Percentiles rank a stretch among this genome's conserved stretches.
Evolutionary conservation across 192 early-diverging fungal species (phyloP).

Genomic region (Mortierella claussenii): DNA sequence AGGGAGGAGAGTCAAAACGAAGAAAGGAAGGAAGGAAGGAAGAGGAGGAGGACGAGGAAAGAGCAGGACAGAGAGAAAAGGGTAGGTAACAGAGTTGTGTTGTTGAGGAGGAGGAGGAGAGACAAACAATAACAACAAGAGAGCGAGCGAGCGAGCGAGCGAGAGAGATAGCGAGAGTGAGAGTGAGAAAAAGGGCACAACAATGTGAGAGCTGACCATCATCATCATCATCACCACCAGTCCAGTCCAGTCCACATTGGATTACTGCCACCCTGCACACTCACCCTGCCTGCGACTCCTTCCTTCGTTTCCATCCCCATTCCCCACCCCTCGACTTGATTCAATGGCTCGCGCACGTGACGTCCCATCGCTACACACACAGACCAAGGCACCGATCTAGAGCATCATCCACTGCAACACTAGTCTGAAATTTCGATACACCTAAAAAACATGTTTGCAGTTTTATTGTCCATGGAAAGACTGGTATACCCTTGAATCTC

Average conservation of each 20-base stretch:
- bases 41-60: background rate
- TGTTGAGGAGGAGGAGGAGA: background rate
- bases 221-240: too few relatives aligned
- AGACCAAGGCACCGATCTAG: too few relatives aligned
- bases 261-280: too few relatives aligned
- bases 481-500: background rate
- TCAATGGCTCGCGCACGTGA: too few relatives aligned
- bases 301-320: too few relatives aligned
- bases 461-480: background rate
- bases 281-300: too few relatives aligned
- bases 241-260: too few relatives aligned
- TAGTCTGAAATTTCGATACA: too few relatives aligned
- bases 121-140: background rate
- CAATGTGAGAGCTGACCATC: too few relatives aligned
- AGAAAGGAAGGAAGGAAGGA: background rate
- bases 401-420: too few relatives aligned
- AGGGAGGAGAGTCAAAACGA: background rate
- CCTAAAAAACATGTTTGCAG: background rate
- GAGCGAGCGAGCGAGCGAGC: background rate
- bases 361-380: too few relatives aligned
- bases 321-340: too few relatives aligned
- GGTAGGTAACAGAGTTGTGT: background rate
- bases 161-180: background rate
- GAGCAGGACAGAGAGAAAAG: constrained; percentile 1
- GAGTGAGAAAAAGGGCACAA: background rate